Evolutionary conservation across 768 basidiomycete genomes (phyloP), one percentile per base, ranked within the genome.

Genomic region (Panellus pusillus): DNA sequence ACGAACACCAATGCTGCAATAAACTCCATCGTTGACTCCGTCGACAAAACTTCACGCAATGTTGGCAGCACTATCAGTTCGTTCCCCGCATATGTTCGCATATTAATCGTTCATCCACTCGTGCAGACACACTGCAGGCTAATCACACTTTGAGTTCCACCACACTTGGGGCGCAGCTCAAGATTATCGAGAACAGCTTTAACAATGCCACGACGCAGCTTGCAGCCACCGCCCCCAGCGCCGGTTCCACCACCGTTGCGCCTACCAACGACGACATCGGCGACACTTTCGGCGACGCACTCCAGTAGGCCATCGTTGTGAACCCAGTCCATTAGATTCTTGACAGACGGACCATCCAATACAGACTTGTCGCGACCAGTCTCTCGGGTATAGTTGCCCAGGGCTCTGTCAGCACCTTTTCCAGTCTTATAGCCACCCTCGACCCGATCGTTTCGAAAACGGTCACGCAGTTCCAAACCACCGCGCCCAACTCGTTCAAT

Each of bases 261-360:
- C 72, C 72, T 6, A 72, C 70, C 28, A 67, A 73, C 61, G 67
- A 72, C 55, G 69, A 72, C 12, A 63, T 73, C 46, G 68, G 70
- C 47, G 63, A 69, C 52, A 60, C 59, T 44, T 64, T 63, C 47
- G 58, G 63, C 29, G 70, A 72, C 54, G 59, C 58, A 19, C 47
- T 70, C 35, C 66, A 66, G 72, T 73, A 56, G 50, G 69, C 53
- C 18, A 6, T 24, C 24, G 24, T 24, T 24, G 6, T 24, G 24
- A 24, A 24, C 24, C 47, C 3, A n/a, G 17, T 37, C 28, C 8
- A 24, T 18, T 15, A 2, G 18, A 44, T 15, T n/a, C 20, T 19
- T 31, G 39, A 50, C 40, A 24, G 24, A 24, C 24, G 24, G 24
- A 27, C 9, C n/a, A 36, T 18, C 47, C 24, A 20, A 35, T 29